Conservation (phyloP, 176 grass and related monocot genomes). For the Elaeis guineensis region DNA sequence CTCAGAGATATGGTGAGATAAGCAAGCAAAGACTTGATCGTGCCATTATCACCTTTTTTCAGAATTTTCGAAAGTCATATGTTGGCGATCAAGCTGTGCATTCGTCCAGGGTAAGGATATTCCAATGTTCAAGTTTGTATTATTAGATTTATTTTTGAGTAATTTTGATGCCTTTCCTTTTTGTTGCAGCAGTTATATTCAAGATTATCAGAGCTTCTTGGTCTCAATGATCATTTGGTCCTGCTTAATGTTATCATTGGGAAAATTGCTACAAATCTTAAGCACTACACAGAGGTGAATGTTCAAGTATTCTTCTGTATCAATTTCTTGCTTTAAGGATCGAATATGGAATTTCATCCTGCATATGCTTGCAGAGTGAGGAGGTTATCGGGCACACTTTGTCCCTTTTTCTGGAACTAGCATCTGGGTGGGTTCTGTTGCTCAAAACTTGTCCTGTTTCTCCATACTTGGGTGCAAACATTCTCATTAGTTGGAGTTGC, state of each 20-base stretch:
- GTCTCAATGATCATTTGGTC: slow-evolving; percentile 95
- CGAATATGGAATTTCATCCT: slow-evolving; percentile 24
- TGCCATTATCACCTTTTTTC: slow-evolving; percentile 88
- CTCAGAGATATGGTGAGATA: slow-evolving; percentile 84
- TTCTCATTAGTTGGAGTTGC: slow-evolving; percentile 27
- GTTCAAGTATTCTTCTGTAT: slow-evolving; percentile 21
- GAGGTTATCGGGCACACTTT: slow-evolving; percentile 95
- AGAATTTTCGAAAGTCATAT: slow-evolving; percentile 97
- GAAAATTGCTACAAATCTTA: slow-evolving; percentile 97
- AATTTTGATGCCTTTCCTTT: slow-evolving; percentile 27
- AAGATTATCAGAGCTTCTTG: slow-evolving; percentile 96
- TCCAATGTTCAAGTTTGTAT: too few species aligned
- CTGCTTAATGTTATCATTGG: slow-evolving; percentile 95
- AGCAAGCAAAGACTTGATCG: slow-evolving; percentile 95
- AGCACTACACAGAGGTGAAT: slow-evolving; percentile 82
- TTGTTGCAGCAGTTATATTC: slow-evolving; percentile 91
- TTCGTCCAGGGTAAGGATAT: slow-evolving; percentile 62
- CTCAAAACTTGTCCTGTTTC: background rate
- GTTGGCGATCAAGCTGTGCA: slow-evolving; percentile 93
- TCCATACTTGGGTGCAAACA: slow-evolving; percentile 8
- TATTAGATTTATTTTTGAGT: slow-evolving; percentile 4
- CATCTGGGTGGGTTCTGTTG: slow-evolving; percentile 68
- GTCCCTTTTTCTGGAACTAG: slow-evolving; percentile 80
- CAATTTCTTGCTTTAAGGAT: slow-evolving; percentile 14
- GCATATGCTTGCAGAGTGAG: slow-evolving; percentile 62